Evolutionary conservation across 768 basidiomycete species (phyloP).

Genomic region (Pleurotus platypus): DNA sequence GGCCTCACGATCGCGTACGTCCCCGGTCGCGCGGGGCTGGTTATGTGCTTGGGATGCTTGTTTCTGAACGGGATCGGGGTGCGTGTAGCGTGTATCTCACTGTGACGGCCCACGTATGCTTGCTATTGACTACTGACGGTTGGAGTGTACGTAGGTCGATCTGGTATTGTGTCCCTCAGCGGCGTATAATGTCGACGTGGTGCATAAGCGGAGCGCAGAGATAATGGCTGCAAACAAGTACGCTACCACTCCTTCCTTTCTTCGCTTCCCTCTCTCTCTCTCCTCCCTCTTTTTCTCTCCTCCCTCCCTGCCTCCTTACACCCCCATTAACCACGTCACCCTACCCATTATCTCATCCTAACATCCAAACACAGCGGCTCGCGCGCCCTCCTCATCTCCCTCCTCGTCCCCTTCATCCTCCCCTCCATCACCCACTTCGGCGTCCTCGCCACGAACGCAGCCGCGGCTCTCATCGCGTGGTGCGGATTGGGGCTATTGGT

Average conservation of each 20-base stretch:
- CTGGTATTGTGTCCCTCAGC: constrained; percentile 40
- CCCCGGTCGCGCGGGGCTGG: constrained; percentile 38
- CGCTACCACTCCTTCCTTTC: background rate
- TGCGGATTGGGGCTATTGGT: constrained; percentile 36
- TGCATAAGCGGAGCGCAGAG: constrained; percentile 48
- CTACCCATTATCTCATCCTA: background rate
- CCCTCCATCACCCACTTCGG: constrained; percentile 44
- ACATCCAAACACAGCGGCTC: constrained; percentile 18
- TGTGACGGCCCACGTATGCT: no score
- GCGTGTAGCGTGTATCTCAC: constrained; percentile 14
- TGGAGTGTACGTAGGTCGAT: constrained; percentile 32
- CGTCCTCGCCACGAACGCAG: constrained; percentile 34
- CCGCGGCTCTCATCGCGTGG: constrained; percentile 36
- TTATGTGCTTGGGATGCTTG: constrained; percentile 48
- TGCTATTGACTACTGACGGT: background rate
- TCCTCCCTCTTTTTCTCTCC: constrained; percentile 24
- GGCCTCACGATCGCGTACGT: constrained; percentile 38
- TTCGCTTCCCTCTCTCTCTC: background rate
- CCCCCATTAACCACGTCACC: constrained; percentile 17
- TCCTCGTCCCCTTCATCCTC: constrained; percentile 30
- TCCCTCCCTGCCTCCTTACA: constrained; percentile 30
- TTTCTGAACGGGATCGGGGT: constrained; percentile 68
- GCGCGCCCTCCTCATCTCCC: constrained; percentile 28
- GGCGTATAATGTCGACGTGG: constrained; percentile 45
- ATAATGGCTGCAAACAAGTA: constrained; percentile 39